Evolutionary conservation across 169 alveolate genomes (phyloP), one percentile per base, ranked within the genome.

Genomic region (Plasmodium gonderi): DNA sequence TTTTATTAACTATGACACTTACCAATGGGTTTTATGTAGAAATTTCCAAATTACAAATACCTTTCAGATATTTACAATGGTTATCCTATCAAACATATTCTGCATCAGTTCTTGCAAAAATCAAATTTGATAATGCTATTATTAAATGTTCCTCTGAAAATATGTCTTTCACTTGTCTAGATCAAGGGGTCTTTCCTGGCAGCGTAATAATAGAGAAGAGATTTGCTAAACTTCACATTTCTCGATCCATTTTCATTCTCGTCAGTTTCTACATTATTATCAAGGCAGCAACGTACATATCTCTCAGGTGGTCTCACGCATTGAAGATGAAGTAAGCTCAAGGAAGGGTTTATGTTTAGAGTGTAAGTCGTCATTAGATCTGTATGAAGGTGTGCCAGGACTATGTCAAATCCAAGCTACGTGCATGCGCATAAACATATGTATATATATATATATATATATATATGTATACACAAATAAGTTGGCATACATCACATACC

Each of bases 41-140:
- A 54, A 51, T 83, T 23, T 20, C 83, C 5, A 83, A 83, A 72
- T 51, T 83, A 60, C 47, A 83, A 47, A 29, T 36, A 14, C 92
- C 92, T 8, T 69, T 83, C 6, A 83, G 82, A 83, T 83, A 83
- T 60, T 33, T 83, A 8, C 92, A 83, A 29, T 83, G 92, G 92
- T 31, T 83, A 42, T 83, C 92, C 6, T 83, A 69, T 76, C 92
- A 83, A 68, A 83, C 92, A 17, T 83, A 83, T 76, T 69, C 92
- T 14, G 92, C 92, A 6, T 83, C 92, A 1, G 83, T 74, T 14
- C 60, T 83, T n/a, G 92, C 92, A 11, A 69, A 83, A 47, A 83
- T 83, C 20, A 83, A 83, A 76, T 83, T 69, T 60, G 77, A 74
- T 20, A 36, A 83, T 40, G 31, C 82, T 12, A 33, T 72, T 83